Conservation (phyloP, 2,329 filamentous ascomycete species). For the Metarhizium brunneum region DNA sequence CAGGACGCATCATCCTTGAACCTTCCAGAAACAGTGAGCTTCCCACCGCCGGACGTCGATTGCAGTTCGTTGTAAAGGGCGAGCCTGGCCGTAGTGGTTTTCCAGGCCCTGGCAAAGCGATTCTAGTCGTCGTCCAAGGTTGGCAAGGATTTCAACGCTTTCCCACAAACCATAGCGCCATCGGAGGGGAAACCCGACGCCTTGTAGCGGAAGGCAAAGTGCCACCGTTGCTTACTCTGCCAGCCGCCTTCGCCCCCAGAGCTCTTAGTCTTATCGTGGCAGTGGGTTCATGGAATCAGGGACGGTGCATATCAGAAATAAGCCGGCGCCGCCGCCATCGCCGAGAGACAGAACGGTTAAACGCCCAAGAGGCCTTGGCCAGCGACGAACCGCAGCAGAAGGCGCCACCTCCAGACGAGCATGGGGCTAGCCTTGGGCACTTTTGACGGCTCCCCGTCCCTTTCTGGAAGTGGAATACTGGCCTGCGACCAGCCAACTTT, state of each 20-base stretch:
- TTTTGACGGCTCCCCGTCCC: neutral
- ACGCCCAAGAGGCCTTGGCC: neutral
- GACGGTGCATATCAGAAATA: too few relatives aligned
- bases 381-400: neutral
- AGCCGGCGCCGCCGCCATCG: too few relatives aligned
- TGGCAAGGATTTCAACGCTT: neutral
- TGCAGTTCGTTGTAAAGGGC: neutral
- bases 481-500: neutral
- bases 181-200: neutral
- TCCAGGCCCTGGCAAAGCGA: neutral
- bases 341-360: neutral
- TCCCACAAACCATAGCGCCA: neutral
- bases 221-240: too few relatives aligned
- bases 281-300: too few relatives aligned
- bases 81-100: neutral
- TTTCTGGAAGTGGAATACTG: neutral
- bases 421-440: neutral
- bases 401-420: conserved; percentile 1
- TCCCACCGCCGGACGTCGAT: neutral
- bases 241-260: too few relatives aligned
- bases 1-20: neutral
- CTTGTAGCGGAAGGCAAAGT: too few relatives aligned
- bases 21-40: neutral
- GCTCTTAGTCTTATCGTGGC: too few relatives aligned
- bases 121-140: neutral